Evolutionary conservation across 148 eudicot species (phyloP), one percentile per base, ranked within the genome.

Genomic region (Rhododendron griersonianum): DNA sequence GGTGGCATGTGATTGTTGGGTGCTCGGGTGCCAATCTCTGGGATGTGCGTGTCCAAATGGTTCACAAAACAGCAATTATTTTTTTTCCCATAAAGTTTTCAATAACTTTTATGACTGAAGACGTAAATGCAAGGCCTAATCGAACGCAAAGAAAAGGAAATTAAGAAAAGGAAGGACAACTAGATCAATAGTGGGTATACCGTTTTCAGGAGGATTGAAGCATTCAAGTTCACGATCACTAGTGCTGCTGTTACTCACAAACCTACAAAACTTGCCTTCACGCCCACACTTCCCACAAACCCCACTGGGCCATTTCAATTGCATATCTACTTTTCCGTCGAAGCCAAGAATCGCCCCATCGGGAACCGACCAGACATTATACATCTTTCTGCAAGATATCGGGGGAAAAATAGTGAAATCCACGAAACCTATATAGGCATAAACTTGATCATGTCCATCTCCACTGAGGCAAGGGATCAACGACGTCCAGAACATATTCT

Each of bases 401-500:
- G 4, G 6, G 7, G 7, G 1, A 21, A 15, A 3, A 57, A 9
- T 10, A 5, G 4, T 0, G 41, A 5, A 39, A 39, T 39, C 41
- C 41, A 0, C 4, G 6, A 1, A 4, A 1, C 47, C 3, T 3
- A 0, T 0, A 6, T 1, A 30, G 10, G 37, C 75, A 63, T 23
- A 4, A 65, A 63, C 51, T 67, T 13, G 57, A 13, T 51, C 21
- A 25, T 18, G 28, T 11, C 37, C 35, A 9, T 73, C 7, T 5
- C 33, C 8, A 9, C 23, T 11, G 16, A 65, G 35, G 85, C 85
- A 83, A 44, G 73, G 4, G 16, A 53, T 41, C 44, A 5, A 8
- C 8, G 33, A 33, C 0, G n/a, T n/a, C n/a, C 2, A 1, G 2
- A 0, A 1, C 7, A 19, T 53, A 5, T 3, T 2, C 50, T 8